Percentiles rank a stretch among this genome's conserved stretches.
Conservation (phyloP, 2,329 filamentous ascomycete genomes). For the Colletotrichum musicola region DNA sequence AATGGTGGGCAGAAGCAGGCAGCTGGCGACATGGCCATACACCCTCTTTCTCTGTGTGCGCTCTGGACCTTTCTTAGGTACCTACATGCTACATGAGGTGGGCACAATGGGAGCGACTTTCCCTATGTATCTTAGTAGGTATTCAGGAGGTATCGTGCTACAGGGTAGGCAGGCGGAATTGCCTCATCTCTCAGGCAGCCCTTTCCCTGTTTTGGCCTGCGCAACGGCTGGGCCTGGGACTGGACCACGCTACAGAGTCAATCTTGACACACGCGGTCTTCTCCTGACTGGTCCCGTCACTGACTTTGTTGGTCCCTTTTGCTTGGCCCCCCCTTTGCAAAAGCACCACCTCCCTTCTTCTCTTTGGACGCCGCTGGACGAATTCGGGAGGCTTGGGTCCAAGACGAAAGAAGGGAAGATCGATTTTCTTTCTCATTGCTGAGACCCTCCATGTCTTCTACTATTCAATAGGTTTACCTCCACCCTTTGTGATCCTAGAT, state of each 20-base stretch:
- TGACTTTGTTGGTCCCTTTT: conserved; percentile 33
- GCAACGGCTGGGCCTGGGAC: conserved; percentile 34
- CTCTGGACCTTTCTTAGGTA: too few species aligned
- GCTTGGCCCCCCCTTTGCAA: conserved; percentile 36
- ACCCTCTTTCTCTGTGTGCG: neutral
- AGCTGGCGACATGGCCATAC: conserved; percentile 18
- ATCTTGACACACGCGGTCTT: conserved; percentile 36
- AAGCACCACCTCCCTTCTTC: conserved; percentile 25
- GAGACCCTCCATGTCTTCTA: conserved; percentile 31
- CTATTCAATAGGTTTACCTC: conserved; percentile 34
- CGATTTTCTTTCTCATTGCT: conserved; percentile 20
- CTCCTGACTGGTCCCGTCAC: conserved; percentile 34
- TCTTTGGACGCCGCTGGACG: conserved; percentile 37
- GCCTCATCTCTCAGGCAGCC: conserved; percentile 32
- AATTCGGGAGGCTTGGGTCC: conserved; percentile 34
- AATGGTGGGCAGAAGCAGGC: conserved; percentile 5
- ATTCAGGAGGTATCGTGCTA: conserved; percentile 24
- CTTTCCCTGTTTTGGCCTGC: conserved; percentile 26
- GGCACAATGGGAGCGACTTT: too few species aligned
- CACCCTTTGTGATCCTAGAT: conserved; percentile 27
- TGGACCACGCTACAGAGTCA: conserved; percentile 37
- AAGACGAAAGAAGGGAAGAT: conserved; percentile 29
- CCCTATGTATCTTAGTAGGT: neutral
- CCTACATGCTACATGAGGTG: too few species aligned
- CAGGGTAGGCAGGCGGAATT: neutral